Percentiles rank a stretch among this genome's conserved stretches.
Conservation (phyloP, 768 basidiomycete genomes). For the Hericium coralloides region DNA sequence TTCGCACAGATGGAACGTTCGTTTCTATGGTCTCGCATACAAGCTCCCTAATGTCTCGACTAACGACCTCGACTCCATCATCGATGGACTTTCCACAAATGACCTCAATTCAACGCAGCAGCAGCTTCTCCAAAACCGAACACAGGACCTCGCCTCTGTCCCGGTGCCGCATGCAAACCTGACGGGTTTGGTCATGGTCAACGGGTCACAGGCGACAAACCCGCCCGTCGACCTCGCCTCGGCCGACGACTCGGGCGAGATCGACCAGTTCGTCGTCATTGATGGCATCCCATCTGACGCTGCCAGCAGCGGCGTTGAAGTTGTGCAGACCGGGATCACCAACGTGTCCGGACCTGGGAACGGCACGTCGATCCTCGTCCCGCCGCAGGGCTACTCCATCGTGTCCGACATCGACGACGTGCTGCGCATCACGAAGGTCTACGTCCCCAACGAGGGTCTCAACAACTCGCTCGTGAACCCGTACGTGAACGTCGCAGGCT, state of each 20-base stretch:
- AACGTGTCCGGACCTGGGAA: conserved; percentile 16
- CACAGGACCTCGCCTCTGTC: neutral
- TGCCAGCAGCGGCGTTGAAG: neutral
- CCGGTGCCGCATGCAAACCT: neutral
- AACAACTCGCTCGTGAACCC: conserved; percentile 24
- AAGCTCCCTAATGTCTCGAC: conserved; percentile 16
- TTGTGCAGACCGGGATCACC: neutral
- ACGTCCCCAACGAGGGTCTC: conserved; percentile 23
- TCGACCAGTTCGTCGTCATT: conserved; percentile 10
- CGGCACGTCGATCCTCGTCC: conserved; percentile 23
- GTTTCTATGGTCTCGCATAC: conserved; percentile 18
- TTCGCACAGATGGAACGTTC: conserved; percentile 15
- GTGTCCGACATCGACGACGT: conserved; percentile 29
- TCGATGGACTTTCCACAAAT: conserved; percentile 13
- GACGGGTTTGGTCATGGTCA: neutral
- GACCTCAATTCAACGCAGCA: conserved; percentile 10
- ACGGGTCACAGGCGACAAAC: conserved; percentile 13
- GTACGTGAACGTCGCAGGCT: conserved; percentile 21
- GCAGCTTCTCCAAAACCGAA: neutral
- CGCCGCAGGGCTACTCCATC: conserved; percentile 20
- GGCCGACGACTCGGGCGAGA: conserved; percentile 15
- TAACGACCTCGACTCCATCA: conserved; percentile 12
- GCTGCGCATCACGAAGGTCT: conserved; percentile 25
- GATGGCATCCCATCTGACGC: neutral
- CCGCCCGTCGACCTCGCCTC: conserved; percentile 12